Evolutionary conservation across 73 alveolate genomes (phyloP).

Genomic region (Blepharisma stoltei): DNA sequence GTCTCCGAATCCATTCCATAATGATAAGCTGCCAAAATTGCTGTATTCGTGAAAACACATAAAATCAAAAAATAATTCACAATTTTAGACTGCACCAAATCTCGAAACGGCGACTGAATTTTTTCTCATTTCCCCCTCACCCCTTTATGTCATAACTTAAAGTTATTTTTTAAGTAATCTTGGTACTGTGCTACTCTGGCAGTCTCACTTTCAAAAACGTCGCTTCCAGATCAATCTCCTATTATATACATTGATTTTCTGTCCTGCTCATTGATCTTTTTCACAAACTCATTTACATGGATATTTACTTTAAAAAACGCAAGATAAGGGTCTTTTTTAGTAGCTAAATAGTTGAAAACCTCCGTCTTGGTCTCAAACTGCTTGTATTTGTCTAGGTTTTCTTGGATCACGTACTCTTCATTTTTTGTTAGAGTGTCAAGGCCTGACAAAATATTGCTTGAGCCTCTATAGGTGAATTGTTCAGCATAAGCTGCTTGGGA

Average conservation of each 20-base stretch:
- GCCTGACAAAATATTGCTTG: too few relatives aligned
- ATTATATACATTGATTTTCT: neutral
- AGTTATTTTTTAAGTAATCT: neutral
- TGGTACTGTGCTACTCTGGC: too few relatives aligned
- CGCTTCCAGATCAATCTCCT: neutral
- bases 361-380: too few relatives aligned
- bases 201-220: neutral
- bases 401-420: too few relatives aligned
- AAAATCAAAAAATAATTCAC: slow-evolving; percentile 21
- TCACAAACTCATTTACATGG: neutral
- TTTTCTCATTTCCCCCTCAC: neutral
- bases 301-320: slow-evolving; percentile 18
- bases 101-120: neutral
- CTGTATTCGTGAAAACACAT: slow-evolving; percentile 47
- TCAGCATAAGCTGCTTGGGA: too few relatives aligned
- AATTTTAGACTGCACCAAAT: neutral
- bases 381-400: too few relatives aligned
- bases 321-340: too few relatives aligned
- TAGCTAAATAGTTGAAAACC: too few relatives aligned
- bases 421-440: too few relatives aligned
- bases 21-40: slow-evolving; percentile 43
- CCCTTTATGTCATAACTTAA: neutral
- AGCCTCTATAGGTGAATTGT: too few relatives aligned
- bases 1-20: slow-evolving; percentile 44
- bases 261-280: neutral